These are phyloP conservation scores for Mucor circinelloides DNA, from an alignment of 371 early-diverging fungal species.

Conservation along the genomic window DNA sequence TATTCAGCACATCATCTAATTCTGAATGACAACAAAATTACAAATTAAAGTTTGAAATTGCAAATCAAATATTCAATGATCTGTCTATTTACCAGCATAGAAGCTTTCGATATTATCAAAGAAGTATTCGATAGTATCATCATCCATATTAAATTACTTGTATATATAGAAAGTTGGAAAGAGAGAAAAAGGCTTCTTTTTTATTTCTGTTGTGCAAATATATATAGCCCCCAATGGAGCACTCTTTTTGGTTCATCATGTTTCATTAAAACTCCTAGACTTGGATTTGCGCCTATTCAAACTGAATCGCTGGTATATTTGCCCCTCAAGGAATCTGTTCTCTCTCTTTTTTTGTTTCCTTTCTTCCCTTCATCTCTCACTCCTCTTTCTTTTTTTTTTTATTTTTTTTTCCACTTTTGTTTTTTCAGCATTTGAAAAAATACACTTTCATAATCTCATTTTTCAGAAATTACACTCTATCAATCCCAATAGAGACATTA, in stretches of 20 bases:
- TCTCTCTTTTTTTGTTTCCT: not conserved
- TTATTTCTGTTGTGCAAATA: not conserved
- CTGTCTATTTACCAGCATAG: constrained; percentile 44
- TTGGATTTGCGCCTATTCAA: not conserved
- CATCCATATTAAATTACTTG: constrained; percentile 13
- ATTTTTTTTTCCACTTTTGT: not conserved
- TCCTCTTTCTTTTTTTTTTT: not conserved
- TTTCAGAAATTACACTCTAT: not conserved
- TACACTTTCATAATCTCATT: not conserved
- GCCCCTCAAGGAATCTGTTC: not conserved
- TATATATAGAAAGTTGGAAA: constrained; percentile 12
- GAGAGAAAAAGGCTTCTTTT: not conserved
- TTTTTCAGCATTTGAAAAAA: not conserved
- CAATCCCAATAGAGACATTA: not conserved
- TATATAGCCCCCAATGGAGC: not conserved
- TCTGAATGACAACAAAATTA: constrained; percentile 29
- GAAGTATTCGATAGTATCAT: constrained; percentile 39
- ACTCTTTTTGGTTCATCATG: not conserved
- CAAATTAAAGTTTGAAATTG: not conserved
- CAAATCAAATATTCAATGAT: not conserved
- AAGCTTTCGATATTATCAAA: constrained; percentile 51
- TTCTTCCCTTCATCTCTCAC: not conserved
- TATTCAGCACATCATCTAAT: constrained; percentile 49
- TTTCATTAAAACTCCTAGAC: constrained; percentile 1
- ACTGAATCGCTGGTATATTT: not conserved